These are phyloP conservation scores for Penicillium coprophilum DNA, from an alignment of 495 filamentous ascomycete species.

Conservation along the genomic window DNA sequence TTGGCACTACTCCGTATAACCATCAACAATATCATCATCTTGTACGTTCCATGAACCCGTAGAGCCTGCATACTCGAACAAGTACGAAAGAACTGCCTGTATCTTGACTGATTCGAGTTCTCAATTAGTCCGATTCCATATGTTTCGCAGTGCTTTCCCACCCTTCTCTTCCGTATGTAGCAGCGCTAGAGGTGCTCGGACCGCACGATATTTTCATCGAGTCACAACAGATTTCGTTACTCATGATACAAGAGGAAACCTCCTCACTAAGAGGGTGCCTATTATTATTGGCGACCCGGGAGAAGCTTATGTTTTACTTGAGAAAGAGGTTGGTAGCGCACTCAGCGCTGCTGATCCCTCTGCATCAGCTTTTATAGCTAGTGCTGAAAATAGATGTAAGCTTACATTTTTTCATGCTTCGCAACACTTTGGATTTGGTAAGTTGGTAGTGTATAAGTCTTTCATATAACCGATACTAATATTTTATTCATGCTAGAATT, in stretches of 20 bases:
- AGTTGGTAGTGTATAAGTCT: slow-evolving; percentile 8
- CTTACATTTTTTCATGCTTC: slow-evolving; percentile 38
- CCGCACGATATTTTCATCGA: slow-evolving; percentile 29
- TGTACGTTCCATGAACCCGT: too few relatives aligned
- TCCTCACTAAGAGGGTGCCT: slow-evolving; percentile 28
- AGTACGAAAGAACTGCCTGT: background rate
- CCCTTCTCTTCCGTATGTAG: slow-evolving; percentile 14
- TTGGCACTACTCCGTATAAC: too few relatives aligned
- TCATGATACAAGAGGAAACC: slow-evolving; percentile 24
- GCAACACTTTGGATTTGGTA: slow-evolving; percentile 34
- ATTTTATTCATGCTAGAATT: slow-evolving; percentile 18
- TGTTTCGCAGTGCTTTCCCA: slow-evolving; percentile 25
- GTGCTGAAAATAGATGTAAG: slow-evolving; percentile 30
- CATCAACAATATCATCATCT: too few relatives aligned
- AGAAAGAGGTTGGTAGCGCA: slow-evolving; percentile 28
- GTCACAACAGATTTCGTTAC: slow-evolving; percentile 32
- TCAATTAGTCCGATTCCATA: slow-evolving; percentile 10
- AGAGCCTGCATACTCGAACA: too few relatives aligned
- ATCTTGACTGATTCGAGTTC: background rate
- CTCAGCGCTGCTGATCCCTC: slow-evolving; percentile 31
- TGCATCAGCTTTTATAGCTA: slow-evolving; percentile 20
- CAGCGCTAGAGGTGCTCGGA: slow-evolving; percentile 14
- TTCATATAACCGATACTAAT: slow-evolving; percentile 9
- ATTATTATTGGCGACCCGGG: slow-evolving; percentile 31
- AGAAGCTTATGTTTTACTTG: slow-evolving; percentile 34